A percentile compares a stretch with the other conserved stretches of the same genome.
Evolutionary conservation across 2,329 filamentous ascomycete genomes (phyloP).

Genomic region (Fusarium humuli): DNA sequence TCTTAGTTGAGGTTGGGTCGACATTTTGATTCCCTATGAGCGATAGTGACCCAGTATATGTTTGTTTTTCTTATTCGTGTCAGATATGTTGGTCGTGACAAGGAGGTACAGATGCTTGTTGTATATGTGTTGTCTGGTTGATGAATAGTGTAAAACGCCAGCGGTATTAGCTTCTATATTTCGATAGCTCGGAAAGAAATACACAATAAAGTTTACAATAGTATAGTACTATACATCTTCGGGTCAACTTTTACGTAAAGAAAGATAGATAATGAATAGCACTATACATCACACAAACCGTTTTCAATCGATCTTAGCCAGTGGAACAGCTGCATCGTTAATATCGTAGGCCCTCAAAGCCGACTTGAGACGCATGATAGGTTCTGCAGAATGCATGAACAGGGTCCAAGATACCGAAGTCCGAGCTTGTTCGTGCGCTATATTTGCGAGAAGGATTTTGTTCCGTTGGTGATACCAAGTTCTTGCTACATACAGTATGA

Average conservation of each 20-base stretch:
- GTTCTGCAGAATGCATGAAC: not conserved
- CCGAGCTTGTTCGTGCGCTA: not conserved
- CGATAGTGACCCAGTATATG: not conserved
- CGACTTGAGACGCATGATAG: not conserved
- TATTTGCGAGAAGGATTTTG: conserved; percentile 3
- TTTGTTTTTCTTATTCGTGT: not conserved
- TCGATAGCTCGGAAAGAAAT: not conserved
- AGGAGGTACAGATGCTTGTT: not conserved
- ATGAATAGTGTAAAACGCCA: not conserved
- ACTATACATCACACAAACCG: not conserved
- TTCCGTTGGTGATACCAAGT: conserved; percentile 11
- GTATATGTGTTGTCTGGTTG: not conserved
- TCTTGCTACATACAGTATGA: not conserved
- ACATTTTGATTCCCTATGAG: not conserved
- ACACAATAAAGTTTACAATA: not conserved
- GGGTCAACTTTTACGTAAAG: no score
- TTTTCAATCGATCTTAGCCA: not conserved
- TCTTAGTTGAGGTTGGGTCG: conserved; percentile 32
- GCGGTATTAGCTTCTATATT: not conserved
- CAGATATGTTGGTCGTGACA: not conserved
- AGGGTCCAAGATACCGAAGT: not conserved
- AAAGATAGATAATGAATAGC: not conserved
- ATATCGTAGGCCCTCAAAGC: not conserved
- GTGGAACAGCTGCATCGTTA: not conserved
- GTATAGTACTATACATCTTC: not conserved